Evolutionary conservation across 2,329 filamentous ascomycete species (phyloP), one percentile per base, ranked within the genome.

Genomic region (Zopfia rhizophila): DNA sequence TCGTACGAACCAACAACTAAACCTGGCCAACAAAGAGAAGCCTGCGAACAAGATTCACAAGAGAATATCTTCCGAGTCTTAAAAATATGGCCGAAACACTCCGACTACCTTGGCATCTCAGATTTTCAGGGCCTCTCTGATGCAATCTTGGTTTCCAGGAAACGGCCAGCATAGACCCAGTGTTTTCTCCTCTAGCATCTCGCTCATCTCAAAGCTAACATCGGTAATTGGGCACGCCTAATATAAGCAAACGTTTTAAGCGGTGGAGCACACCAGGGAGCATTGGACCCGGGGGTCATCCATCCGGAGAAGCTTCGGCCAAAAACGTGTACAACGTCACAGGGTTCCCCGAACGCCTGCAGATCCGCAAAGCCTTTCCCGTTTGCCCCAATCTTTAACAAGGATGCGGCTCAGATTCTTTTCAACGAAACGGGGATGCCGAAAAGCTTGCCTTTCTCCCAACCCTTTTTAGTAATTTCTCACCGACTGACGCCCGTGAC

Each of bases 301-400:
- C n/a, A n/a, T n/a, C 39, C 14, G 42, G 27, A 28, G 7, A 35
- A 43, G 17, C 23, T 40, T 55, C 27, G 42, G 45, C 21, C 48
- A 48, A 31, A 51, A 29, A 24, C 39, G 16, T 48, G 8, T 17
- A 36, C 21, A 33, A 48, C 49, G 38, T 51, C 37, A 45, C 49
- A 49, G 24, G 38, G 38, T 13, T 18, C 42, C 33, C 52, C 39
- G 27, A 38, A 48, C 32, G 14, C 14, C 44, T 39, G 40, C 31
- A 31, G 56, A 63, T 61, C 56, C 55, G 50, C 60, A 51, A 30
- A 50, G 51, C 57, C 48, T 44, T 56, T 47, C 52, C 52, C 47
- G 36, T 38, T 38, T 42, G 28, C 47, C 45, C 45, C 49, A 45
- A 39, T 43, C 49, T 53, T 53, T 47, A 6, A 45, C 53, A 49